Evolutionary conservation across 306 rosid genomes (phyloP), one percentile per base, ranked within the genome.

Genomic region (Oemleria cerasiformis): DNA sequence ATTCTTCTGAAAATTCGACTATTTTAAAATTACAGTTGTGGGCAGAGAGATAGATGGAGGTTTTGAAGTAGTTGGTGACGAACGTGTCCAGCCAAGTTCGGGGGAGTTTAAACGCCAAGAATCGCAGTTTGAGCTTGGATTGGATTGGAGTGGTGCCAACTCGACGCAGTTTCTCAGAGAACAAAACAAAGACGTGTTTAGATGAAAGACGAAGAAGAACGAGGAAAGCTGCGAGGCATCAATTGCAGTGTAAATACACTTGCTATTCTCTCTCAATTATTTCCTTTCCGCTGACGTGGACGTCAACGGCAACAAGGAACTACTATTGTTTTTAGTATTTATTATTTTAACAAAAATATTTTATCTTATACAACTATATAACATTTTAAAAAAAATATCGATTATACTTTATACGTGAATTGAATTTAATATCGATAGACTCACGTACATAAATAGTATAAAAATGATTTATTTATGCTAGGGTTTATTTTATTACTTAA

Each of bases 31-130:
- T 48, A 48, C 34, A 48, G 36, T 21, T 67, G 48, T 11, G n/a
- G 67, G 47, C 9, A 56, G 30, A 50, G 68, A 16, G 13, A 41
- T 36, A 12, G 6, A 63, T n/a, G n/a, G 69, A 73, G 69, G 55
- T 66, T 69, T 19, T 41, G 65, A 1, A 63, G 57, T 23, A 68
- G 17, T 48, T 4, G 39, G 20, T 48, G 6, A 65, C 41, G 60
- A 77, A 54, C 80, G 84, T 79, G 88, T 30, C 23, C 51, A 81
- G 56, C 25, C 71, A 14, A 47, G 19, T 72, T 20, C 71, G 50
- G 74, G 56, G 7, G 44, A 76, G 51, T 19, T 50, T 19, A 42
- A 72, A 73, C 34, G 57, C 65, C 67, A 42, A 47, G 10, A 14
- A 19, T 45, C 19, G 61, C 41, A 23, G 19, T 59, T 59, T 16